Evolutionary conservation across 2,329 filamentous ascomycete species (phyloP), one percentile per base, ranked within the genome.

Genomic region (Ophiocordyceps camponoti-saundersi): DNA sequence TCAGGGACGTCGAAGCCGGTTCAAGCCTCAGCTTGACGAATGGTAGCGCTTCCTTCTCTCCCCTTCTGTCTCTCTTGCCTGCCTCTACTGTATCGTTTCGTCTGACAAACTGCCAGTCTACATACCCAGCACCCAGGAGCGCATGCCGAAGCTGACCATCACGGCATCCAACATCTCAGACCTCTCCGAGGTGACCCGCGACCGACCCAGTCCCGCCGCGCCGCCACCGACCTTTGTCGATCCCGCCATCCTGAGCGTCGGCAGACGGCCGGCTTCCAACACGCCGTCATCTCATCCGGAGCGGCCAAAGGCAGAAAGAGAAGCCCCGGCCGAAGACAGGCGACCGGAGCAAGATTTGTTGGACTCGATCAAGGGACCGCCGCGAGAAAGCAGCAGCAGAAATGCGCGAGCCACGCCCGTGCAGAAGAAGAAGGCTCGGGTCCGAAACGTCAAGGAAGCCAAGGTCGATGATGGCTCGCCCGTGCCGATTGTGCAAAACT

Each of bases 191-290:
- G 57, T 67, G 46, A 58, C 61, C 26, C 46, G 53, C n/a, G 16
- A 39, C 16, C 4, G 34, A 18, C 34, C 34, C 34, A 39, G 34
- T 18, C 34, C 34, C 18, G n/a, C 34, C 36, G 53, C 56, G 42
- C 49, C 54, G 46, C 60, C 65, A 51, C 54, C 65, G 29, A 56
- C 69, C 0, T 87, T 92, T 56, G 72, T 81, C n/a, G 86, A 93
- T 55, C 86, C 86, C 12, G 86, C 86, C 3, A 93, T 93, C 47
- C 60, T 93, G 43, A 88, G 85, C 58, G 75, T 85, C 45, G 69
- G 69, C 21, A 66, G 67, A 44, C 65, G 62, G 4, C 65, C 70
- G 1, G 58, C 53, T 23, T 56, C 58, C 0, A 56, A 48, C 15
- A 53, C 59, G 12, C 54, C 54, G 2, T 56, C 57, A 39, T 39